These are phyloP conservation scores for Magnusiomyces tetraspermus DNA, from an alignment of 1,139 yeast genomes.

Conservation along the genomic window DNA sequence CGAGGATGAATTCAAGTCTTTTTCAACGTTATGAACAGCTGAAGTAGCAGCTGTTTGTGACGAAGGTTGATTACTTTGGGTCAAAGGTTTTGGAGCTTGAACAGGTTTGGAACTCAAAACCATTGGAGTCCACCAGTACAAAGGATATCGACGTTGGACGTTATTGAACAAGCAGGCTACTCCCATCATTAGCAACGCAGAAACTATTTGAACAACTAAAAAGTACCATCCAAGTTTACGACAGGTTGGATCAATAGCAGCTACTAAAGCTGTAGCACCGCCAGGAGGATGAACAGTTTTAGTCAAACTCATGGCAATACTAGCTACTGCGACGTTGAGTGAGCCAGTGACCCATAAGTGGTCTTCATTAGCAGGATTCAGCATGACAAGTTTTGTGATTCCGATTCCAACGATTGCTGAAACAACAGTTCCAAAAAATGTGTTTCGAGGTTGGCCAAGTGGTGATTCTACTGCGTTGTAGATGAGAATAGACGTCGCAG, in stretches of 20 bases:
- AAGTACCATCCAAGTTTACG: conserved; percentile 59
- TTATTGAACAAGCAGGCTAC: conserved; percentile 53
- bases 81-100: no score
- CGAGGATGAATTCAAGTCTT: background rate
- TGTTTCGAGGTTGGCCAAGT: conserved; percentile 57
- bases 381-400: conserved; percentile 44
- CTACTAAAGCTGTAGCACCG: conserved; percentile 61
- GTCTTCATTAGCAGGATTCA: conserved; percentile 26
- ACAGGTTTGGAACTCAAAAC: conserved; percentile 14
- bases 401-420: conserved; percentile 48
- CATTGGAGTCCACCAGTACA: conserved; percentile 54
- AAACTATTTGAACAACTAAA: conserved; percentile 47
- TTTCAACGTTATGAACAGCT: background rate
- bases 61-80: background rate
- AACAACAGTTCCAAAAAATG: conserved; percentile 48
- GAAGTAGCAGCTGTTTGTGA: background rate
- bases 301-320: conserved; percentile 47
- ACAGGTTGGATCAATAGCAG: conserved; percentile 42
- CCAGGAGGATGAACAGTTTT: conserved; percentile 67
- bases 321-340: conserved; percentile 46
- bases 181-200: conserved; percentile 41
- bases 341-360: conserved; percentile 57
- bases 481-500: conserved; percentile 56
- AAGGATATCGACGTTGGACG: conserved; percentile 46
- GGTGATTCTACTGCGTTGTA: conserved; percentile 52